Evolutionary conservation across 177 flowering plant genomes (phyloP).

Genomic region (Vitis hybrid): DNA sequence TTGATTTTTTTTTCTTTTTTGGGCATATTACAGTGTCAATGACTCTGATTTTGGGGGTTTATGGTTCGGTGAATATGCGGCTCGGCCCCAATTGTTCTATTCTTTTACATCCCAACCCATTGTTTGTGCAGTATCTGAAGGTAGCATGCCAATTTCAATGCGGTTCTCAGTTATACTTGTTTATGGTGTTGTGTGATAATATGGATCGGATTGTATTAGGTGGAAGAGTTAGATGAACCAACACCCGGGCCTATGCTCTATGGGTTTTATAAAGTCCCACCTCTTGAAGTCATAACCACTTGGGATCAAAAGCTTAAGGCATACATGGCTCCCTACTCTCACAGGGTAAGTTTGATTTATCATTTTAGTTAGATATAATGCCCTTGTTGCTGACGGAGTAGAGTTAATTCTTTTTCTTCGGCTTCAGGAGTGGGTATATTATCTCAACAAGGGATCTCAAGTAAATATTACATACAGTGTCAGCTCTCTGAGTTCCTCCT

Average conservation of each 20-base stretch:
- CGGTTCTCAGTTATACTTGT: neutral
- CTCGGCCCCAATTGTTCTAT: slow-evolving; percentile 39
- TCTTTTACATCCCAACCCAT: slow-evolving; percentile 34
- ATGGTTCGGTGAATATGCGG: slow-evolving; percentile 27
- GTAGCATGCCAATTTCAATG: slow-evolving; percentile 6
- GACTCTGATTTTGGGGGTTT: slow-evolving; percentile 45
- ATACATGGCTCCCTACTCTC: slow-evolving; percentile 25
- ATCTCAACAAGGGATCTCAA: slow-evolving; percentile 36
- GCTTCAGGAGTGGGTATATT: slow-evolving; percentile 39
- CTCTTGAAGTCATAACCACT: slow-evolving; percentile 28
- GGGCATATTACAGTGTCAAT: slow-evolving; percentile 30
- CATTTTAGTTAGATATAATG: neutral
- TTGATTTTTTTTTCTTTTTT: neutral
- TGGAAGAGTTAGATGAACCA: slow-evolving; percentile 25
- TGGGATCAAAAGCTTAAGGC: slow-evolving; percentile 30
- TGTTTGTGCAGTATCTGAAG: slow-evolving; percentile 36
- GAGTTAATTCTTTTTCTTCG: slow-evolving; percentile 5
- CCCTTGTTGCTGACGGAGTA: neutral
- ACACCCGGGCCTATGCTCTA: slow-evolving; percentile 29
- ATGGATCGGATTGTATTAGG: slow-evolving; percentile 21
- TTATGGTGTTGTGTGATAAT: neutral
- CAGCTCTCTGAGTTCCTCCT: slow-evolving; percentile 21
- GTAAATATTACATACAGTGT: slow-evolving; percentile 33
- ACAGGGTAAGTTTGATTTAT: slow-evolving; percentile 30
- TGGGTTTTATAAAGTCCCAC: slow-evolving; percentile 35